Evolutionary conservation across 768 basidiomycete genomes (phyloP).

Genomic region (Termitomyces sp.): DNA sequence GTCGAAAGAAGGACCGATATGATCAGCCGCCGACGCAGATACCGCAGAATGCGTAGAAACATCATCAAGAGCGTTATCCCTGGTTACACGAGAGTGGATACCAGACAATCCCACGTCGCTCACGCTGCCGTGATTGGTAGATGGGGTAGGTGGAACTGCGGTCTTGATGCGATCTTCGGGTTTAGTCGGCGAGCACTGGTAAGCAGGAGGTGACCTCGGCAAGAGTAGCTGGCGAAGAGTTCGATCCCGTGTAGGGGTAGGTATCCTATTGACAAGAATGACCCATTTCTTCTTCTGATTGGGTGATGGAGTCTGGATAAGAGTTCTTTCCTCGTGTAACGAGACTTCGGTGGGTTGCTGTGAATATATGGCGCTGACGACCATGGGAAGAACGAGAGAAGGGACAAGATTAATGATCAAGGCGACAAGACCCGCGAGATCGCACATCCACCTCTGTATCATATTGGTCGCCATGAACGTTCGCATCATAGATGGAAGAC

Average conservation of each 20-base stretch:
- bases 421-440: conserved; percentile 3
- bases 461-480: not conserved
- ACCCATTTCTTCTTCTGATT: conserved; percentile 5
- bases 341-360: not conserved
- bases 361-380: not conserved
- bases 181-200: not conserved
- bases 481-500: conserved; percentile 2
- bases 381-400: not conserved
- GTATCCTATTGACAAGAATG: not conserved
- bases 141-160: not conserved
- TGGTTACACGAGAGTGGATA: not conserved
- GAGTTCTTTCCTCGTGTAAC: not conserved
- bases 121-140: not conserved
- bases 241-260: not conserved
- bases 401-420: conserved; percentile 3
- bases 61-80: not conserved
- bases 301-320: conserved; percentile 4
- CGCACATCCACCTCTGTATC: not conserved
- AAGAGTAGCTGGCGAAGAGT: not conserved
- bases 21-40: not conserved
- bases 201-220: not conserved
- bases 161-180: not conserved
- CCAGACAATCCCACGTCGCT: not conserved
- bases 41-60: not conserved
- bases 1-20: too few species aligned